Evolutionary conservation across 2,329 filamentous ascomycete species (phyloP).

Genomic region (Cyphellophora europaea): DNA sequence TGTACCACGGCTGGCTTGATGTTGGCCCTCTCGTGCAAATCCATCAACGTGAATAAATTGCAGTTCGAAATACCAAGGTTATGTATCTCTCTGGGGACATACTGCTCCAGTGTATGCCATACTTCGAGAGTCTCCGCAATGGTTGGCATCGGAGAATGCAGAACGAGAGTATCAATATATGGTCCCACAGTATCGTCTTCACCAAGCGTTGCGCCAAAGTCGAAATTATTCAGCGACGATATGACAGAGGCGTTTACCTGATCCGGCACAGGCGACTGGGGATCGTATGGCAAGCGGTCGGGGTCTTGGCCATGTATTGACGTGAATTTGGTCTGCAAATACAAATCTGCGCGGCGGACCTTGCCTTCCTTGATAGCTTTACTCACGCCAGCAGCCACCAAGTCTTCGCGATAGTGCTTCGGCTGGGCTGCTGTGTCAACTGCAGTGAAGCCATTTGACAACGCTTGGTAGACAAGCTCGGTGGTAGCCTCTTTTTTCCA

Average conservation of each 20-base stretch:
- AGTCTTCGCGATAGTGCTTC: slow-evolving; percentile 64
- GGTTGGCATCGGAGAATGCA: slow-evolving; percentile 48
- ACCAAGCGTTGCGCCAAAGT: slow-evolving; percentile 9
- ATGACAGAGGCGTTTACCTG: slow-evolving; percentile 60
- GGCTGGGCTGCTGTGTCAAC: slow-evolving; percentile 74
- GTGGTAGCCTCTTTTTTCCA: slow-evolving; percentile 68
- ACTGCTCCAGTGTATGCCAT: slow-evolving; percentile 57
- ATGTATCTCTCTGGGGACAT: slow-evolving; percentile 55
- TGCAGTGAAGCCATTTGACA: slow-evolving; percentile 57
- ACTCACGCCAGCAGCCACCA: slow-evolving; percentile 59
- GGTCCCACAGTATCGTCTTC: slow-evolving; percentile 29
- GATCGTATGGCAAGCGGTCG: slow-evolving; percentile 54
- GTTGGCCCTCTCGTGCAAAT: slow-evolving; percentile 24
- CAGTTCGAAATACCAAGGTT: slow-evolving; percentile 69
- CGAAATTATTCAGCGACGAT: slow-evolving; percentile 52
- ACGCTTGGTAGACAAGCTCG: slow-evolving; percentile 57
- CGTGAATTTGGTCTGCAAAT: slow-evolving; percentile 79
- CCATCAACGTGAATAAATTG: slow-evolving; percentile 44
- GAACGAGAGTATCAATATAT: slow-evolving; percentile 50
- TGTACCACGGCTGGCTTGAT: slow-evolving; percentile 59
- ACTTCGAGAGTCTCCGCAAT: slow-evolving; percentile 48
- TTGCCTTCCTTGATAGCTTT: slow-evolving; percentile 50
- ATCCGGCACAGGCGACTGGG: slow-evolving; percentile 46
- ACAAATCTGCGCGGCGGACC: slow-evolving; percentile 53
- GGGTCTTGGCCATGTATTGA: slow-evolving; percentile 53